Conservation (phyloP, 2,329 filamentous ascomycete species). For the Neonectria hederae region DNA sequence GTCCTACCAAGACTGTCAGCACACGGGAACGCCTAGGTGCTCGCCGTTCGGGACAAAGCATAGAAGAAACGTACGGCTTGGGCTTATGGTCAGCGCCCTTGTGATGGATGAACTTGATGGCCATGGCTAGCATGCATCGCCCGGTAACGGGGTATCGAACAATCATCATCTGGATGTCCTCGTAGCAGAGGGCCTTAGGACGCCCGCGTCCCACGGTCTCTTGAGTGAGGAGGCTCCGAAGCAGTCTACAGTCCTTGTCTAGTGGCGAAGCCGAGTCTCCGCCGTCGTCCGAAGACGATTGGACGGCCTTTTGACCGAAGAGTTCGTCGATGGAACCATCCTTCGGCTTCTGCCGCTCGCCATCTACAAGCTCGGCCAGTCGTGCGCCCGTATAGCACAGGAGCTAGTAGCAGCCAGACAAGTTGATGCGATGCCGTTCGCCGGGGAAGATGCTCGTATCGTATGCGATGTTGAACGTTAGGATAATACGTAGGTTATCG, state of each 20-base stretch:
- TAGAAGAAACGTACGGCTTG: constrained; percentile 38
- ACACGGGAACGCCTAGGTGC: neutral
- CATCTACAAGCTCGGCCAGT: constrained; percentile 44
- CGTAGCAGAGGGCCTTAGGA: constrained; percentile 44
- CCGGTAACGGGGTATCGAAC: constrained; percentile 37
- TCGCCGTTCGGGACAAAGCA: neutral
- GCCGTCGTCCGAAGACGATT: constrained; percentile 18
- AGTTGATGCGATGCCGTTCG: constrained; percentile 37
- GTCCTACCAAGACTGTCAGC: constrained; percentile 10
- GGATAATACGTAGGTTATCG: constrained; percentile 31
- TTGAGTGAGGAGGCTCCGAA: constrained; percentile 10
- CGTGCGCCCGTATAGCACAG: constrained; percentile 42
- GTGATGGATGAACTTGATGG: constrained; percentile 45
- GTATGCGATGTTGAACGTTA: constrained; percentile 45
- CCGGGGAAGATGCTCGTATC: constrained; percentile 37
- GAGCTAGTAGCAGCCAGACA: constrained; percentile 41
- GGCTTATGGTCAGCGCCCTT: constrained; percentile 44
- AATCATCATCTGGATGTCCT: constrained; percentile 46
- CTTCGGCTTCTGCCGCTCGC: constrained; percentile 39
- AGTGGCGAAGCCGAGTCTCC: constrained; percentile 9
- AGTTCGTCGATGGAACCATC: constrained; percentile 40
- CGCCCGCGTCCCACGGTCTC: constrained; percentile 34
- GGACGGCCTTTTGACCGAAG: constrained; percentile 30
- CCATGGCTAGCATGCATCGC: constrained; percentile 36
- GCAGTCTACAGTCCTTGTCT: constrained; percentile 35